Conservation (phyloP, 495 filamentous ascomycete species). For the Elaphomyces granulatus region DNA sequence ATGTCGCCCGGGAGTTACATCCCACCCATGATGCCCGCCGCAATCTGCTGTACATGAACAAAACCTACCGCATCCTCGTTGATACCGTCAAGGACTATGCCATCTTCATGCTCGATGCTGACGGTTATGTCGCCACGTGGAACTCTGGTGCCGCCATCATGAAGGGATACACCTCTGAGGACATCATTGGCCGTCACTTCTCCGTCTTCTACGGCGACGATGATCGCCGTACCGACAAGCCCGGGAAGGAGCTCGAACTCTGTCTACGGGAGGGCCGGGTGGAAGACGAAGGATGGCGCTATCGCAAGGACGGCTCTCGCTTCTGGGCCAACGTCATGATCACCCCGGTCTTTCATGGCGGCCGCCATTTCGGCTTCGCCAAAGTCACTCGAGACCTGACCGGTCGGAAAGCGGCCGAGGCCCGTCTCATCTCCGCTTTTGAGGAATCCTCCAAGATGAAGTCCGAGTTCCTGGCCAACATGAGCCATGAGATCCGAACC, state of each 20-base stretch:
- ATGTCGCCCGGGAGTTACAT: slow-evolving; percentile 15
- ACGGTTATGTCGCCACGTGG: slow-evolving; percentile 46
- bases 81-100: slow-evolving; percentile 52
- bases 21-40: slow-evolving; percentile 7
- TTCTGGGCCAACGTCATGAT: slow-evolving; percentile 60
- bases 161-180: slow-evolving; percentile 41
- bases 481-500: slow-evolving; percentile 84
- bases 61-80: slow-evolving; percentile 48
- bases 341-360: slow-evolving; percentile 42
- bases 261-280: slow-evolving; percentile 45
- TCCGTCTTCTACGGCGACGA: slow-evolving; percentile 46
- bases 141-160: slow-evolving; percentile 44
- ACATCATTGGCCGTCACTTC: slow-evolving; percentile 50
- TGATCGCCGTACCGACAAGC: slow-evolving; percentile 38
- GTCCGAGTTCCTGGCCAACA: slow-evolving; percentile 59
- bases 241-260: slow-evolving; percentile 38
- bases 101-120: slow-evolving; percentile 50
- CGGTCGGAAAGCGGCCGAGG: slow-evolving; percentile 44
- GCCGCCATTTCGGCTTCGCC: slow-evolving; percentile 45
- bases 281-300: slow-evolving; percentile 54
- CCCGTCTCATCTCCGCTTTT: slow-evolving; percentile 43
- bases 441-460: slow-evolving; percentile 52
- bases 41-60: slow-evolving; percentile 35
- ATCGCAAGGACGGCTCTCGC: slow-evolving; percentile 43
- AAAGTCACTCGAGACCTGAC: slow-evolving; percentile 53